Evolutionary conservation across 2,329 filamentous ascomycete species (phyloP).

Genomic region (Fusarium oligoseptatum): DNA sequence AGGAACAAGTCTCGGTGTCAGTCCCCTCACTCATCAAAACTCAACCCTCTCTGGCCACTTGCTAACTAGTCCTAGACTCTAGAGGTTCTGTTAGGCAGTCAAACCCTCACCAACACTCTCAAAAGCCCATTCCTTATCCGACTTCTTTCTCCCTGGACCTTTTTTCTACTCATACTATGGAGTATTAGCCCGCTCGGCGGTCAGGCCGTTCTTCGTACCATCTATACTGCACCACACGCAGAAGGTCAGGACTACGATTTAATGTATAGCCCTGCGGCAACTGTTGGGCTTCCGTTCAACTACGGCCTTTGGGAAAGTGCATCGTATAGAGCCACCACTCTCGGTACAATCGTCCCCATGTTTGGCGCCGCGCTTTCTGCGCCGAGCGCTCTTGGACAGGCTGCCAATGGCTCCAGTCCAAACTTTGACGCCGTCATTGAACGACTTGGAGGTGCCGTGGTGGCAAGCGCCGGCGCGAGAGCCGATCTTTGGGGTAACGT

Average conservation of each 20-base stretch:
- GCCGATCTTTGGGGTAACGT: neutral
- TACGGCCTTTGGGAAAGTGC: neutral
- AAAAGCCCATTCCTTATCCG: neutral
- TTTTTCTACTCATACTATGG: neutral
- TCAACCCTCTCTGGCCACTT: neutral
- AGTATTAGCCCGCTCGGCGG: neutral
- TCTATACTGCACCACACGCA: neutral
- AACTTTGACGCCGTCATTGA: neutral
- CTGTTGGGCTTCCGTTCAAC: neutral
- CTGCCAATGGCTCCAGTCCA: neutral
- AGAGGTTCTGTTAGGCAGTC: neutral
- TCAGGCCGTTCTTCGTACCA: neutral
- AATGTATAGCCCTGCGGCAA: neutral
- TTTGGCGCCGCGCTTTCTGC: neutral
- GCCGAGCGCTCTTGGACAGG: neutral
- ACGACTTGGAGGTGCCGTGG: neutral
- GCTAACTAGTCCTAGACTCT: neutral
- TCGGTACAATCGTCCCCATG: neutral
- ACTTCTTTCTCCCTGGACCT: neutral
- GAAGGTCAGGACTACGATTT: neutral
- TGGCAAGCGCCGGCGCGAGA: neutral
- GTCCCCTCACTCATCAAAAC: neutral
- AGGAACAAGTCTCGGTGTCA: neutral
- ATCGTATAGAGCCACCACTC: neutral
- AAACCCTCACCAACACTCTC: neutral